phyloP scores from a whole-genome alignment of 2,329 filamentous ascomycete genomes.

The Gaeumannomyces sp. region DNA sequence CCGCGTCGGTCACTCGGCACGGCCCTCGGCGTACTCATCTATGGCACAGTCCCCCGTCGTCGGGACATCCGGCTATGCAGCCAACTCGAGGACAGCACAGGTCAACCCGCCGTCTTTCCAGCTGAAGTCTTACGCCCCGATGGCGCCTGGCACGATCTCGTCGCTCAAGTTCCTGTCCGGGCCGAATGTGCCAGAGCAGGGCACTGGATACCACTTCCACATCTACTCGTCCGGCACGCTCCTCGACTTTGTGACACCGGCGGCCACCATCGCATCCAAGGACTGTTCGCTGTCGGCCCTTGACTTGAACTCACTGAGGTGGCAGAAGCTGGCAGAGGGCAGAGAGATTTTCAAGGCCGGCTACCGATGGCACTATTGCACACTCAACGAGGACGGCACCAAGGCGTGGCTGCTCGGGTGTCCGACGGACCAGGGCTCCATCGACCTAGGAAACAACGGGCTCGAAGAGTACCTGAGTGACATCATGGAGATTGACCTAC shows the following conservation, averaged over 20 bases:
- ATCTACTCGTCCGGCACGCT: conserved; percentile 89
- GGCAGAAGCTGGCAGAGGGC: conserved; percentile 92
- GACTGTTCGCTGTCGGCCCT: conserved; percentile 89
- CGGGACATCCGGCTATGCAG: conserved; percentile 58
- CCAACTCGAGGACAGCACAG: conserved; percentile 61
- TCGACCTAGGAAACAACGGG: conserved; percentile 60
- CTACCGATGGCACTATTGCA: conserved; percentile 99
- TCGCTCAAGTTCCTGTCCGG: conserved; percentile 86
- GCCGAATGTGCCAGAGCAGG: conserved; percentile 78
- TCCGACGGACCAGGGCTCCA: conserved; percentile 62
- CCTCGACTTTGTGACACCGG: conserved; percentile 89
- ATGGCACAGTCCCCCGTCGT: conserved; percentile 44
- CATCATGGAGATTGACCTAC: conserved; percentile 87
- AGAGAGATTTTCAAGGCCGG: conserved; percentile 85
- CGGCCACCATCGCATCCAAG: conserved; percentile 75
- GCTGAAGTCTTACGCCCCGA: conserved; percentile 69
- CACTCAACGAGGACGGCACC: conserved; percentile 88
- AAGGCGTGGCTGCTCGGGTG: conserved; percentile 97
- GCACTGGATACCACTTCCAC: conserved; percentile 90
- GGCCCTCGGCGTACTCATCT: conserved; percentile 38
- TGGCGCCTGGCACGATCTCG: conserved; percentile 82
- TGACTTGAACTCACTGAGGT: conserved; percentile 79
- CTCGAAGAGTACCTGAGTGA: conserved; percentile 92
- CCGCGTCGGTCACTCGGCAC: conserved; percentile 42
- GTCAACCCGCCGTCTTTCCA: conserved; percentile 62